A percentile compares a stretch with the other conserved stretches of the same genome.
These are phyloP conservation scores for Neostapfia colusana DNA, from an alignment of 176 grass and related monocot species.

Conservation along the genomic window DNA sequence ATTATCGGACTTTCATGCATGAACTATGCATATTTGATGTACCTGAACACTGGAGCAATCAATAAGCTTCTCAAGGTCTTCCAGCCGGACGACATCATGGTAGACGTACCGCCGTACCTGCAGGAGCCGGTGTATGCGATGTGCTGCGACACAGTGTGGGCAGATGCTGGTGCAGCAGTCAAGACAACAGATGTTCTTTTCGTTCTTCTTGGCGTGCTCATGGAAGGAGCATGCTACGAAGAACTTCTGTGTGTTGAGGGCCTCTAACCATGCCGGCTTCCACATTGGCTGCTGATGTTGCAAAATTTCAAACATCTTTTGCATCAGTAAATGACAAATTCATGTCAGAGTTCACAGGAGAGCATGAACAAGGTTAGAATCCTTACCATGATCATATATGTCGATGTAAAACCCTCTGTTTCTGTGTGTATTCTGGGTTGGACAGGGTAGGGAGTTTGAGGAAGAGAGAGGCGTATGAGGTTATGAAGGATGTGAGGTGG, in stretches of 20 bases:
- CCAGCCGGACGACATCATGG: conserved; percentile 82
- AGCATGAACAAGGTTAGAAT: conserved; percentile 34
- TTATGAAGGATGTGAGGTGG: conserved; percentile 53
- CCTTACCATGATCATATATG: conserved; percentile 77
- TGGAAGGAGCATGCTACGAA: conserved; percentile 75
- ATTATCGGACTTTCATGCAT: conserved; percentile 13
- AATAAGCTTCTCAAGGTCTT: conserved; percentile 92
- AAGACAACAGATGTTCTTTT: conserved; percentile 96
- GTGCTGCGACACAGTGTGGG: conserved; percentile 75
- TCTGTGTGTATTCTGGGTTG: conserved; percentile 18
- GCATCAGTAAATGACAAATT: conserved; percentile 33
- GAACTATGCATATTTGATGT: conserved; percentile 35
- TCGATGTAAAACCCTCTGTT: conserved; percentile 36
- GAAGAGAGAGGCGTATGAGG: conserved; percentile 29
- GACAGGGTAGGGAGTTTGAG: conserved; percentile 34
- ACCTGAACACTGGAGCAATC: conserved; percentile 96
- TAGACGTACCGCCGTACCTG: conserved; percentile 93
- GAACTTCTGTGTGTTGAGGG: conserved; percentile 74
- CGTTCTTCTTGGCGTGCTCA: conserved; percentile 88
- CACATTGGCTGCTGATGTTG: conserved; percentile 57
- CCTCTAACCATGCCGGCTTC: conserved; percentile 95
- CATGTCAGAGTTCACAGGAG: conserved; percentile 21
- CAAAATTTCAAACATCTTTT: conserved; percentile 32
- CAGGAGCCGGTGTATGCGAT: conserved; percentile 80
- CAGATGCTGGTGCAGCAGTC: conserved; percentile 98